Base-by-base conservation (phyloP, 2,329 filamentous ascomycete species). In the Coniochaeta sp. region DNA sequence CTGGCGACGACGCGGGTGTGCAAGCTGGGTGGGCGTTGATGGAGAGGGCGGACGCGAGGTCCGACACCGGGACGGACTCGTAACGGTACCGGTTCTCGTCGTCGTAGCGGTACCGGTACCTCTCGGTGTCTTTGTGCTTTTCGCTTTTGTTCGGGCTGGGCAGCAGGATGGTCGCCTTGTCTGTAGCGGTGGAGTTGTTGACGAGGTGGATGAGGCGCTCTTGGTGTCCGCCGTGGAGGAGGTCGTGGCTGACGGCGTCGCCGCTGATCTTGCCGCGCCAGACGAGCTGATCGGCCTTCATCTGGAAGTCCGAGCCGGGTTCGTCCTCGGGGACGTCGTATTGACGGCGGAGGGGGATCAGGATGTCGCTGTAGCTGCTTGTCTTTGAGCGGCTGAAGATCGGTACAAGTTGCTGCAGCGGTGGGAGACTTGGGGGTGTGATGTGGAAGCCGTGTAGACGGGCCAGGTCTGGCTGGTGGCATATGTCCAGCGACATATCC, bases 371-470 rank as follows among this genome's bases (percentile, higher is more conserved):
- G 73, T 90, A 93, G 4, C 86, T 86, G 52, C 83, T 79, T 1
- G 87, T 84, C 66, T 91, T 91, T 56, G 85, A 87, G 61, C 89
- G 81, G 63, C 89, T 89, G 73, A 95, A 95, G 12, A 95, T 77
- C 0, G 91, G 91, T 2, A 89, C 73, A 4, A 95, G 78, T 22
- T 87, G 79, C 62, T 84, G 81, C 1, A 88, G 81, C 0, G 86
- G 82, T 56, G 84, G 82, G 63, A 85, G 78, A 0, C 82, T 78
- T 8, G 88, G 82, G 0, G 88, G 83, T 0, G 83, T 85, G 44
- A 89, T 78, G 69, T 90, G 85, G 67, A 93, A 85, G 47, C 89
- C 88, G 66, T 93, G 90, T 1, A 93, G 78, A 62, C 87, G 80
- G 30, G 85, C 82, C 34, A 93, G 76, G 64, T 95, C 91, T 1